Percentiles rank a stretch among this genome's conserved stretches.
Evolutionary conservation across 192 early-diverging fungal genomes (phyloP).

Genomic region (Coemansia biformis): DNA sequence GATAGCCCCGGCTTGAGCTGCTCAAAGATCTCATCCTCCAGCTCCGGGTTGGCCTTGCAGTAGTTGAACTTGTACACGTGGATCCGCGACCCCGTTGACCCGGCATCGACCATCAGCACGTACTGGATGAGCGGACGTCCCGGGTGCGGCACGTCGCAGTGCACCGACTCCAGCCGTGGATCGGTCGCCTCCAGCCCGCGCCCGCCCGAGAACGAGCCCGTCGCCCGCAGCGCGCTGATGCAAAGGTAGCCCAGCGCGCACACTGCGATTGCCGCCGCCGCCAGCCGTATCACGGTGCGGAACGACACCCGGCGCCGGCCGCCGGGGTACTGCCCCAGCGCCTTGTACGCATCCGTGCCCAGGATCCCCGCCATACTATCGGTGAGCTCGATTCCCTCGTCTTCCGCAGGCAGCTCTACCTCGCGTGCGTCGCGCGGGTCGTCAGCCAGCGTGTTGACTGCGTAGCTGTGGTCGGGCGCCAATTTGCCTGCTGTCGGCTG

Average conservation of each 20-base stretch:
- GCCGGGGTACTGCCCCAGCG: constrained; percentile 38
- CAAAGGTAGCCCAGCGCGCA: constrained; percentile 22
- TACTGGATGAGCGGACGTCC: constrained; percentile 78
- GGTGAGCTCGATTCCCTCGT: too few species aligned
- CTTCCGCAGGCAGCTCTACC: too few species aligned
- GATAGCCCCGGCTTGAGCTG: constrained; percentile 83
- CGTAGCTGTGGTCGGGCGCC: too few species aligned
- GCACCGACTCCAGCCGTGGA: constrained; percentile 50
- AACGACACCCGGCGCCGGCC: constrained; percentile 17
- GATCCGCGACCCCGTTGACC: constrained; percentile 93
- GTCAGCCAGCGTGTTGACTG: too few species aligned
- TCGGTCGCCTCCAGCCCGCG: too few species aligned
- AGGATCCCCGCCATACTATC: too few species aligned
- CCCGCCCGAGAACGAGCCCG: background rate
- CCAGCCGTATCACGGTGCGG: constrained; percentile 20
- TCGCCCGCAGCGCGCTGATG: constrained; percentile 7
- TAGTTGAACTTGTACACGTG: constrained; percentile 96
- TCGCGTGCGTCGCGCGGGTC: too few species aligned
- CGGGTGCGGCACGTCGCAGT: constrained; percentile 59
- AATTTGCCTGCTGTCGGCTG: constrained; percentile 2
- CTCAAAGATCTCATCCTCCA: constrained; percentile 89
- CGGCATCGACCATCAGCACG: constrained; percentile 93
- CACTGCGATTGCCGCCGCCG: constrained; percentile 6
- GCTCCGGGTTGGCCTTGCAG: constrained; percentile 73
- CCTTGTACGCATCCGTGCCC: too few species aligned